Conservation (phyloP, 2,329 filamentous ascomycete species). For the Curvularia spicifera region DNA sequence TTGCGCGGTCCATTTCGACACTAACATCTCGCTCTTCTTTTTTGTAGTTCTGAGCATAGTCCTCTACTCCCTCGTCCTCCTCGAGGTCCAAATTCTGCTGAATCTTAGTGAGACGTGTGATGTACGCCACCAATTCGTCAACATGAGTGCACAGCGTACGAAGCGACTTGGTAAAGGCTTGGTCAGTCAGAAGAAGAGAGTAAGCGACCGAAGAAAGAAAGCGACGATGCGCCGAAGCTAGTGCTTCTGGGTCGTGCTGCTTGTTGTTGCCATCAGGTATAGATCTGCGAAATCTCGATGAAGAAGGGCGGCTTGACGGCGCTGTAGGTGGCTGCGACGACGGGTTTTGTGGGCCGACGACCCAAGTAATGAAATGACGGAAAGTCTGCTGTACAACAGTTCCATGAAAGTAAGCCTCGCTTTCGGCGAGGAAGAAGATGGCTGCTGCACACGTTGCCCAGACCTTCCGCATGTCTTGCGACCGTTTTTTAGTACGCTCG, state of each 20-base stretch:
- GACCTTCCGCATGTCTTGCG: constrained; percentile 74
- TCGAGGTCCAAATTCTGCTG: constrained; percentile 83
- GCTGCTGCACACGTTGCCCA: constrained; percentile 91
- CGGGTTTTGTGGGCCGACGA: constrained; percentile 52
- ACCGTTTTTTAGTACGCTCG: constrained; percentile 67
- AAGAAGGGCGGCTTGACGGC: constrained; percentile 13
- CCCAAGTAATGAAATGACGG: constrained; percentile 78
- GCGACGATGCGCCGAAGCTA: constrained; percentile 77
- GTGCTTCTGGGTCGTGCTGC: constrained; percentile 80
- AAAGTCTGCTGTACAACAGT: constrained; percentile 85
- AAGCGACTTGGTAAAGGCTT: constrained; percentile 67
- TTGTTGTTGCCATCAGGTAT: constrained; percentile 2
- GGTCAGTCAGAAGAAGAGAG: constrained; percentile 69
- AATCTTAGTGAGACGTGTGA: constrained; percentile 75
- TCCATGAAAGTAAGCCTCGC: constrained; percentile 86
- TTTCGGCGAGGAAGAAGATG: constrained; percentile 87
- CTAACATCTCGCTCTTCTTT: constrained; percentile 75
- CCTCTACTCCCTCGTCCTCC: constrained; percentile 79
- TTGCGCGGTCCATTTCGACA: constrained; percentile 67
- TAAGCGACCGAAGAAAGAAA: constrained; percentile 66
- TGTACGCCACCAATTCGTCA: constrained; percentile 81
- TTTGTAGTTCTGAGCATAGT: constrained; percentile 56
- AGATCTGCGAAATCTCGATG: constrained; percentile 13
- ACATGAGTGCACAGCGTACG: constrained; percentile 73
- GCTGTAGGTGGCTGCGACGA: constrained; percentile 9